Evolutionary conservation across 768 basidiomycete genomes (phyloP).

Genomic region (Hydnomerulius pinastri): DNA sequence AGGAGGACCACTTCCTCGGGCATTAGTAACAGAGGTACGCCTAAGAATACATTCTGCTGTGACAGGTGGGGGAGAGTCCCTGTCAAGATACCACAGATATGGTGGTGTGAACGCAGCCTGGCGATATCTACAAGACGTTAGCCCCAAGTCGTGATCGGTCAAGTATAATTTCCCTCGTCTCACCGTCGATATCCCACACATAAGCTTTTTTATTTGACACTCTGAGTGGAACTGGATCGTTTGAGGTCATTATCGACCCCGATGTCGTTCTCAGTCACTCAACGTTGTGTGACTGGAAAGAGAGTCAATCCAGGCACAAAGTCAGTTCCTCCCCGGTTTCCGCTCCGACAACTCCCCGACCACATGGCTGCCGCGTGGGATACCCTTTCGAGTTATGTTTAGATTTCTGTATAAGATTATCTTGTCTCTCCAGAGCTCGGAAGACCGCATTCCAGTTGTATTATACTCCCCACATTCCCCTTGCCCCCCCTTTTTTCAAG

Average conservation of each 20-base stretch:
- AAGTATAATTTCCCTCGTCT: constrained; percentile 8
- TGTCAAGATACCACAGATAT: constrained; percentile 79
- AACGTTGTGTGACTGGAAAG: too few relatives aligned
- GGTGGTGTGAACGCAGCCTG: constrained; percentile 74
- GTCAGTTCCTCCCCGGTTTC: too few relatives aligned
- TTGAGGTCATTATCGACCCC: constrained; percentile 11
- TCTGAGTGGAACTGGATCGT: constrained; percentile 53
- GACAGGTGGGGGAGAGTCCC: constrained; percentile 94
- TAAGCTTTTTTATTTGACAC: constrained; percentile 80
- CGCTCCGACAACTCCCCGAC: constrained; percentile 10
- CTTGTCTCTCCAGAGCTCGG: too few relatives aligned
- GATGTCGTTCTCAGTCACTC: too few relatives aligned
- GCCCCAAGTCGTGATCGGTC: constrained; percentile 1
- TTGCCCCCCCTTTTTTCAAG: background rate
- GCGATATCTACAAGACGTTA: constrained; percentile 63
- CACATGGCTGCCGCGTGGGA: constrained; percentile 11
- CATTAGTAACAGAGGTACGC: constrained; percentile 83
- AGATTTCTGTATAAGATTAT: constrained; percentile 15
- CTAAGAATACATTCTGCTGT: constrained; percentile 96
- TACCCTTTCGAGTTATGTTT: background rate
- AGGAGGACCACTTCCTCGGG: constrained; percentile 93
- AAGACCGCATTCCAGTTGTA: too few relatives aligned
- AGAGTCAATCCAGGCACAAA: too few relatives aligned
- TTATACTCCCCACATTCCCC: too few relatives aligned
- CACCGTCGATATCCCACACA: constrained; percentile 89